Evolutionary conservation across 2,329 filamentous ascomycete species (phyloP).

Genomic region (Colletotrichum horii): DNA sequence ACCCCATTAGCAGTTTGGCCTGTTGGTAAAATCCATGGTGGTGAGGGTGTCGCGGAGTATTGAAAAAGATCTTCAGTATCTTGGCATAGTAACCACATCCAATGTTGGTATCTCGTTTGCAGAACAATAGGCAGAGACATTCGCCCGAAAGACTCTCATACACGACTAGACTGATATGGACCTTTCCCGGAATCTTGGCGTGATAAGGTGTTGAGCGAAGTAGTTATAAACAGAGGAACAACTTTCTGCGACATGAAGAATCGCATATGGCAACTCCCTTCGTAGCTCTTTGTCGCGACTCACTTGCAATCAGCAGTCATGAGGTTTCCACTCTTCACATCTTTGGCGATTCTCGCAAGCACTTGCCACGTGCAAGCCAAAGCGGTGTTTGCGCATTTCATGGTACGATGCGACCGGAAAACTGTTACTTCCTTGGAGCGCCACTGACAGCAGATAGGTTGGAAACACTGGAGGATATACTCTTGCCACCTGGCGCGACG

Average conservation of each 20-base stretch:
- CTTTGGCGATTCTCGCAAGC: background rate
- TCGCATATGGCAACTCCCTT: accelerated
- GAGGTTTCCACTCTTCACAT: background rate
- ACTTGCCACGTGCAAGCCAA: background rate
- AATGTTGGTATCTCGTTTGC: background rate
- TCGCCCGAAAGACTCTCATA: background rate
- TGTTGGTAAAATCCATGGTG: accelerated
- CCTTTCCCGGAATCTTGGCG: background rate
- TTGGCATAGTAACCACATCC: background rate
- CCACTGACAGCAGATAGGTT: background rate
- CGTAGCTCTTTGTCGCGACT: background rate
- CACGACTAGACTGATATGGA: background rate
- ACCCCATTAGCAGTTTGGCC: background rate
- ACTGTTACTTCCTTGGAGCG: accelerated
- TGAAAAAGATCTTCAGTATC: background rate
- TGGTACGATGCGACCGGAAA: background rate
- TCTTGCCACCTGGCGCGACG: slow-evolving; percentile 34
- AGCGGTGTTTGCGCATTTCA: background rate
- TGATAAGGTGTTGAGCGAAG: background rate
- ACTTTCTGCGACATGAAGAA: background rate
- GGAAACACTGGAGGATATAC: background rate
- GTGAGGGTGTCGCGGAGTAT: accelerated
- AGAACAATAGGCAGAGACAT: background rate
- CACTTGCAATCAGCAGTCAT: background rate
- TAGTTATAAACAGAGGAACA: background rate